Evolutionary conservation across 768 basidiomycete species (phyloP), one percentile per base, ranked within the genome.

Genomic region (Leccinum disarticulatum): DNA sequence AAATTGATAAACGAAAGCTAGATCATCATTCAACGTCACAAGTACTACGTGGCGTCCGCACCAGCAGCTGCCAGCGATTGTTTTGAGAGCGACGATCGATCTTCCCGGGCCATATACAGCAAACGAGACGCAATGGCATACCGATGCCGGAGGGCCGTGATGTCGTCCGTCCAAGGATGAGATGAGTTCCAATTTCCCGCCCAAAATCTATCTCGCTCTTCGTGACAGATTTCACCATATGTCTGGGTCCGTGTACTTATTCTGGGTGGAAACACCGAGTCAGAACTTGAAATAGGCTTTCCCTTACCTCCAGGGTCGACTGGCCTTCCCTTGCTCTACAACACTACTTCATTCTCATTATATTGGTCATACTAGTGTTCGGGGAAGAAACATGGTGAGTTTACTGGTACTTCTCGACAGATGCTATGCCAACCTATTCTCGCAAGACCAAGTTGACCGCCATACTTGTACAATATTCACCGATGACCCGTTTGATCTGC

Each of bases 231-330:
- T 38, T 17, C 4, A 17, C 17, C 36, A 17, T 41, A 7, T 17
- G 38, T 2, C 6, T 22, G 0, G 6, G 22, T 47, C 6, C 46
- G 41, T 10, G 41, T 41, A 9, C 41, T 41, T 15, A 22, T 22
- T 22, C 22, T 22, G 1, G 70, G 72, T 52, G 64, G 49, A 41
- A 53, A 36, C 47, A 47, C 22, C 58, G 52, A 31, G 55, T 48
- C 49, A 61, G 63, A 43, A 28, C 31, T 11, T 31, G 11, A 11
- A 31, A 47, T 14, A 66, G 64, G 2, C 56, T 66, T 52, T 41
- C 68, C 77, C 48, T 70, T 83, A 13, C 80, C 80, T 36, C 81
- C 80, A 19, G 85, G 84, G 15, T 85, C 85, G 0, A 77, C 71
- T 54, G 80, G 79, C 47, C 71, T 85, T 41, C 73, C 73, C 3